These are phyloP conservation scores for Colletotrichum lupini DNA, from an alignment of 2,329 filamentous ascomycete genomes.

Conservation along the genomic window DNA sequence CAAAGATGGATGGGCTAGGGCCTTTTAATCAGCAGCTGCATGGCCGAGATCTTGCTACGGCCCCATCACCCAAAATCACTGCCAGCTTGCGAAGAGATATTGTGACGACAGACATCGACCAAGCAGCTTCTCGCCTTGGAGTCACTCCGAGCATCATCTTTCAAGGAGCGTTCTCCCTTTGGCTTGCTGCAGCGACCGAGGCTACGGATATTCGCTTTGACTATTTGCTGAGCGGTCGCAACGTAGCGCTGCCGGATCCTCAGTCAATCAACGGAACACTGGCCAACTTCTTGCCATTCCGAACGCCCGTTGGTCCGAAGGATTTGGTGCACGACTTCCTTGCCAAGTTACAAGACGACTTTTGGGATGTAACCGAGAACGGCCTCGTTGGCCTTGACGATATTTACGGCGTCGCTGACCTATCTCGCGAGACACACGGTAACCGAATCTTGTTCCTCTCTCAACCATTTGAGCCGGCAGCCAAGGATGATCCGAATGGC, in stretches of 20 bases:
- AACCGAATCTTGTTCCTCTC: background rate
- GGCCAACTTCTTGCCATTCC: constrained; percentile 51
- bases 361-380: constrained; percentile 13
- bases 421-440: background rate
- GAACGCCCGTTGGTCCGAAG: constrained; percentile 32
- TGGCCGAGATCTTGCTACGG: background rate
- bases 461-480: constrained; percentile 3
- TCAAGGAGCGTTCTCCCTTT: constrained; percentile 46
- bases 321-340: background rate
- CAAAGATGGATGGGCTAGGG: constrained; percentile 15
- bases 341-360: background rate
- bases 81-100: background rate
- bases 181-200: constrained; percentile 39
- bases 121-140: constrained; percentile 38
- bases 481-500: background rate
- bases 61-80: constrained; percentile 18
- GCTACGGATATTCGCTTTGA: constrained; percentile 43
- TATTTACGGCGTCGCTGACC: background rate
- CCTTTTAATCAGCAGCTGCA: background rate
- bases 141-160: constrained; percentile 48
- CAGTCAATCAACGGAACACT: constrained; percentile 49
- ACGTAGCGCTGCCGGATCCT: constrained; percentile 47
- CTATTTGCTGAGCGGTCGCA: constrained; percentile 51
- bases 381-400: background rate
- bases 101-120: constrained; percentile 33